A percentile compares a stretch with the other conserved stretches of the same genome.
Evolutionary conservation across 2,329 filamentous ascomycete genomes (phyloP).

Genomic region (Phialophora macrospora): DNA sequence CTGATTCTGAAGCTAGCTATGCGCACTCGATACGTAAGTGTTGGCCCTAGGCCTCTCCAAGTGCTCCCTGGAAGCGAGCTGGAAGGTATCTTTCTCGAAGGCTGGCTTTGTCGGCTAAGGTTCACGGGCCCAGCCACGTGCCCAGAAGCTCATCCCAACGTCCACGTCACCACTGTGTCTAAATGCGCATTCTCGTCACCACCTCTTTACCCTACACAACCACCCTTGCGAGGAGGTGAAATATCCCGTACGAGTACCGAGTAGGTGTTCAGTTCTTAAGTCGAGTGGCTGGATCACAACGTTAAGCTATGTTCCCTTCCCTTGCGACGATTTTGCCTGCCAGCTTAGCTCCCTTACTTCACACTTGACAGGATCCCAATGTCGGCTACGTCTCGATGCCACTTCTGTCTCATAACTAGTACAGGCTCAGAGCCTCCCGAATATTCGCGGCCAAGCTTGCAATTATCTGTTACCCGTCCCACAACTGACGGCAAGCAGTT

Average conservation of each 20-base stretch:
- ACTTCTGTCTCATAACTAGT: background rate
- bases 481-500: background rate
- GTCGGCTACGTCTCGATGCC: background rate
- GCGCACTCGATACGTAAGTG: background rate
- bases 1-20: background rate
- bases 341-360: background rate
- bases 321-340: background rate
- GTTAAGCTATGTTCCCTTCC: background rate
- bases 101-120: background rate
- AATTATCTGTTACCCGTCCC: background rate
- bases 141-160: constrained; percentile 12
- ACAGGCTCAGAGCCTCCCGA: background rate
- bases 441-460: background rate
- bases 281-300: background rate
- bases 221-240: background rate
- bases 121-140: constrained; percentile 18
- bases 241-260: background rate
- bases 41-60: background rate
- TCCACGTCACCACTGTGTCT: constrained; percentile 22
- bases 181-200: background rate
- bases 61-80: background rate
- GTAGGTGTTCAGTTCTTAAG: background rate
- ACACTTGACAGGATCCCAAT: background rate
- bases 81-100: background rate
- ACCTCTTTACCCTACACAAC: background rate